phyloP scores from a whole-genome alignment of 2,329 filamentous ascomycete species.

The Ophiostoma angusticollis region DNA sequence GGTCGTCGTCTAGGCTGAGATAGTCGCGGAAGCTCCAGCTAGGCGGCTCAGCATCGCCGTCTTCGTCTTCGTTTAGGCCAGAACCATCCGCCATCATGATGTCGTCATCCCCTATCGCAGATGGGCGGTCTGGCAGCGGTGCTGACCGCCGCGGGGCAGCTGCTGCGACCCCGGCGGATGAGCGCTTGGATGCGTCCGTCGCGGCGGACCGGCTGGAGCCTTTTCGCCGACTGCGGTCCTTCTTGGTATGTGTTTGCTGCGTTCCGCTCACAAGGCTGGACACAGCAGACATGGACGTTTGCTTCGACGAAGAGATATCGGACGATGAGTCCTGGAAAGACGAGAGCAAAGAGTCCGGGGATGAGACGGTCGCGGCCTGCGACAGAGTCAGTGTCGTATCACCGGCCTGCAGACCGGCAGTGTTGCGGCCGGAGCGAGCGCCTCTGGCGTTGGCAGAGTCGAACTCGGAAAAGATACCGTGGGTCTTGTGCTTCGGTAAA shows the following conservation, averaged over 20 bases:
- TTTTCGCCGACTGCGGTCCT: slow-evolving; percentile 17
- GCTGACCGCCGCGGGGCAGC: not conserved
- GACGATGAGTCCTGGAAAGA: slow-evolving; percentile 37
- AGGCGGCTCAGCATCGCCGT: slow-evolving; percentile 25
- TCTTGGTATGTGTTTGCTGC: slow-evolving; percentile 10
- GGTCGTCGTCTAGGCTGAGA: slow-evolving; percentile 27
- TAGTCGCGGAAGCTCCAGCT: slow-evolving; percentile 29
- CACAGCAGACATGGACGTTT: slow-evolving; percentile 12
- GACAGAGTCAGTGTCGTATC: slow-evolving; percentile 6
- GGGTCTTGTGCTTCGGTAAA: not conserved
- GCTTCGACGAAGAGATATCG: slow-evolving; percentile 30
- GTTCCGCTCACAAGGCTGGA: slow-evolving; percentile 10
- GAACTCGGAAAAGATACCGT: not conserved
- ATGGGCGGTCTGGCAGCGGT: not conserved
- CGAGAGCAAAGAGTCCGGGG: slow-evolving; percentile 16
- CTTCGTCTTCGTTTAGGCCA: slow-evolving; percentile 16
- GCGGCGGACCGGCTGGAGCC: slow-evolving; percentile 8
- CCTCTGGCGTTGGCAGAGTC: slow-evolving; percentile 1
- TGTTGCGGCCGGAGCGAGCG: not conserved
- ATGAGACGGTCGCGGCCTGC: slow-evolving; percentile 9
- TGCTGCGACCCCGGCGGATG: not conserved
- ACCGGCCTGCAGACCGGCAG: slow-evolving; percentile 9
- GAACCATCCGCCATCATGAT: slow-evolving; percentile 28
- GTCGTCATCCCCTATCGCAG: slow-evolving; percentile 19
- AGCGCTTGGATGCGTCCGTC: not conserved